Evolutionary conservation across 2,329 filamentous ascomycete species (phyloP).

Genomic region (Penicillium sp.): DNA sequence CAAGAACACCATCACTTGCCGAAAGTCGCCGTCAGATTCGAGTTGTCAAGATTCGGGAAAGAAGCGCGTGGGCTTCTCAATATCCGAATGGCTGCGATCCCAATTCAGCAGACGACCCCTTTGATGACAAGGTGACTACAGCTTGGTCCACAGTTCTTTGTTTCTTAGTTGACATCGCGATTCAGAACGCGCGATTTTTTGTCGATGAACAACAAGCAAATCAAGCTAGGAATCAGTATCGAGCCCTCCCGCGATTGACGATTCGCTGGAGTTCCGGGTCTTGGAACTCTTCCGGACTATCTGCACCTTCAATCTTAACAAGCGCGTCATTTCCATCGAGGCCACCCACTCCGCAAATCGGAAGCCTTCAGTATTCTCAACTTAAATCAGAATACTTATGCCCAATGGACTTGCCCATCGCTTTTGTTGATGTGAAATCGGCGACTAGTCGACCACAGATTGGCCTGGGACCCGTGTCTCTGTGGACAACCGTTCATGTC

Average conservation of each 20-base stretch:
- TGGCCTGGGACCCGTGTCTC: constrained; percentile 20
- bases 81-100: not conserved
- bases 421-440: constrained; percentile 30
- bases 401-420: constrained; percentile 30
- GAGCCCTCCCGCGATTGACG: constrained; percentile 16
- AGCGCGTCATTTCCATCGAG: constrained; percentile 4
- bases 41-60: constrained; percentile 31
- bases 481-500: constrained; percentile 34
- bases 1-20: constrained; percentile 32
- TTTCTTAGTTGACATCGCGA: constrained; percentile 14
- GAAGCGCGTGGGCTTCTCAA: not conserved
- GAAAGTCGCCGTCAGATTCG: constrained; percentile 30
- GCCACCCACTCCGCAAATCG: constrained; percentile 2
- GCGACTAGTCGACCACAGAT: constrained; percentile 21
- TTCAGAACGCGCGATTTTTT: constrained; percentile 14
- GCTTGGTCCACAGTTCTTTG: not conserved
- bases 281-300: constrained; percentile 18
- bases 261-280: constrained; percentile 36
- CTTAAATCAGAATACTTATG: constrained; percentile 15
- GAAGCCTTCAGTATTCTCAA: not conserved
- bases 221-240: constrained; percentile 11
- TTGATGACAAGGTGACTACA: constrained; percentile 23
- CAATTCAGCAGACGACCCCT: constrained; percentile 21
- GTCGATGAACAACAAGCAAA: not conserved
- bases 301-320: constrained; percentile 10